Conservation (phyloP, 2,329 filamentous ascomycete species). For the Metarhizium anisopliae region DNA sequence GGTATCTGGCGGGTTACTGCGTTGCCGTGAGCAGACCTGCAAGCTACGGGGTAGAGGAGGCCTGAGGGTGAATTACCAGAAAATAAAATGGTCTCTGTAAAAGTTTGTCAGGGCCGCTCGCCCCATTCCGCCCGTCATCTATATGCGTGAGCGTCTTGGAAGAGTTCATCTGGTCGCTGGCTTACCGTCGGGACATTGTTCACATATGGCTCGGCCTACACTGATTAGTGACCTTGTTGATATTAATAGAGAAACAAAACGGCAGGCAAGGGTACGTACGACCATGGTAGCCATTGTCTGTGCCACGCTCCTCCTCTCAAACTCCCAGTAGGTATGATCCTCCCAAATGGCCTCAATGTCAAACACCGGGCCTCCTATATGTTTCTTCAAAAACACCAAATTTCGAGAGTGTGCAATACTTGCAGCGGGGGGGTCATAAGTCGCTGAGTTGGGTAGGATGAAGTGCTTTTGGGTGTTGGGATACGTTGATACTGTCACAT, state of each 20-base stretch:
- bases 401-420: constrained; percentile 56
- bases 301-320: constrained; percentile 55
- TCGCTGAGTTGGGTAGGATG: constrained; percentile 34
- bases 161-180: not conserved
- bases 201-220: constrained; percentile 54
- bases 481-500: constrained; percentile 13
- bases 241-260: no score
- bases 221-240: not conserved
- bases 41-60: not conserved
- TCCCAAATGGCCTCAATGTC: constrained; percentile 72
- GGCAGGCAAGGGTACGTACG: constrained; percentile 18
- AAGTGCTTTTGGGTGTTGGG: constrained; percentile 27
- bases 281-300: constrained; percentile 74
- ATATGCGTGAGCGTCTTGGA: not conserved
- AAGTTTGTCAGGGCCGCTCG: constrained; percentile 54
- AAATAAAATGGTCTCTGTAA: constrained; percentile 66
- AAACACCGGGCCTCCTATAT: constrained; percentile 55
- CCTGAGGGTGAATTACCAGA: constrained; percentile 18
- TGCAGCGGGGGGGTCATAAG: constrained; percentile 44
- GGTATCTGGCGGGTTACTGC: constrained; percentile 56
- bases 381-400: constrained; percentile 55
- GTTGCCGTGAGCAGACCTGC: not conserved
- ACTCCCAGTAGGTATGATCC: constrained; percentile 64
- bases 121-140: constrained; percentile 59
- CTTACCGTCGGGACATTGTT: constrained; percentile 62